Evolutionary conservation across 202 grass and related monocot genomes (phyloP).

Genomic region (Schoenoplectus tabernaemontani): DNA sequence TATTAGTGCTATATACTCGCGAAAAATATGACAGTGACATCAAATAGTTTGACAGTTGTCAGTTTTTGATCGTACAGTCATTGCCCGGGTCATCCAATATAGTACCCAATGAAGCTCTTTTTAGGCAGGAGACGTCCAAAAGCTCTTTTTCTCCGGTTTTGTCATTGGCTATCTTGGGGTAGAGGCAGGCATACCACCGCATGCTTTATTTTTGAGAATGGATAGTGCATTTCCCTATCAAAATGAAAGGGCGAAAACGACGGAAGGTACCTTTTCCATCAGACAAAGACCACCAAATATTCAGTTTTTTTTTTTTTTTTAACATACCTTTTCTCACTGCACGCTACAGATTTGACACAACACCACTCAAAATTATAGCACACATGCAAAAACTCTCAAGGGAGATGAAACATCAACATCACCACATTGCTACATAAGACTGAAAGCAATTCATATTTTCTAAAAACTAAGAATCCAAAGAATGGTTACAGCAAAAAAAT

Average conservation of each 20-base stretch:
- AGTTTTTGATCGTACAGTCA: no score
- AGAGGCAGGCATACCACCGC: no score
- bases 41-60: no score
- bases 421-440: neutral
- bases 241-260: neutral
- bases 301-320: neutral
- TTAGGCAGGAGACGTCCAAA: no score
- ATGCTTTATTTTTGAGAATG: no score
- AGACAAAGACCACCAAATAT: neutral
- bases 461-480: slow-evolving; percentile 12
- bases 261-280: neutral
- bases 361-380: neutral
- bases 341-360: neutral
- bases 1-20: no score
- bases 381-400: neutral
- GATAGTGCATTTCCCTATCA: neutral
- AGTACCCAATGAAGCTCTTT: no score
- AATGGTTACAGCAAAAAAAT: slow-evolving; percentile 13
- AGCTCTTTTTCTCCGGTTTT: no score
- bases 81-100: no score
- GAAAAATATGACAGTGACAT: no score
- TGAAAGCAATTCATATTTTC: neutral
- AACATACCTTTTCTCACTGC: neutral
- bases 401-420: slow-evolving; percentile 8
- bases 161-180: no score